phyloP scores from a whole-genome alignment of 225 moss, liverwort and hornwort species.

The Takakia lepidozioides region DNA sequence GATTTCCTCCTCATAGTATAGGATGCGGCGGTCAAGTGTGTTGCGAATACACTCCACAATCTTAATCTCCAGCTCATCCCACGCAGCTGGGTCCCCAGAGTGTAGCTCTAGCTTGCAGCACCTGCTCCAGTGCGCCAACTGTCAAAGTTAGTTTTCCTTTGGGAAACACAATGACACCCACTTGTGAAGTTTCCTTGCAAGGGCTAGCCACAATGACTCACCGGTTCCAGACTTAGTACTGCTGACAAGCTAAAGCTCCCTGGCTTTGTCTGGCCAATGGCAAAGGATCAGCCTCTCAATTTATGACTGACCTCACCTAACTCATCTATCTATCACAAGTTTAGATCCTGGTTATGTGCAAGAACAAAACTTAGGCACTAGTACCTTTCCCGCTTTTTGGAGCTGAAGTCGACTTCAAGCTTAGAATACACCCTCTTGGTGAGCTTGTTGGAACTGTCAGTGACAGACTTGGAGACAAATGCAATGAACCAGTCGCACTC shows the following conservation, averaged over 20 bases:
- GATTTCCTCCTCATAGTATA: conserved; percentile 95
- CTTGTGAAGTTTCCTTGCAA: no score
- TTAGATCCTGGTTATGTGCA: no score
- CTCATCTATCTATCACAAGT: no score
- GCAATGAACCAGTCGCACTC: conserved; percentile 99
- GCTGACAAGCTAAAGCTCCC: no score
- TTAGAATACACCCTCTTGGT: conserved; percentile 71
- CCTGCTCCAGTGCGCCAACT: conserved; percentile 20
- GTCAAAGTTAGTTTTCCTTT: no score
- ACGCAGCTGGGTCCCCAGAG: conserved; percentile 52
- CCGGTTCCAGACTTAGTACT: no score
- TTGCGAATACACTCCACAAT: conserved; percentile 87
- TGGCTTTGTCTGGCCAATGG: no score
- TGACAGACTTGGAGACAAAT: conserved; percentile 70
- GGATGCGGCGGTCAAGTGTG: conserved; percentile 82
- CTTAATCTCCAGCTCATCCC: conserved; percentile 94
- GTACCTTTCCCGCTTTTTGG: conserved; percentile 91
- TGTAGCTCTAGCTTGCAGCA: conserved; percentile 90
- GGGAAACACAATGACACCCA: no score
- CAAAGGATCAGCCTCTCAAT: no score
- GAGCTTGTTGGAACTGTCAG: conserved; percentile 64
- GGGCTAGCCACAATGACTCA: no score
- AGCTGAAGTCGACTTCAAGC: conserved; percentile 93
- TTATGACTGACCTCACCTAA: no score
- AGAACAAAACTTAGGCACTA: no score